phyloP scores from a whole-genome alignment of 805 yeast genomes.

The Lachancea meyersii region DNA sequence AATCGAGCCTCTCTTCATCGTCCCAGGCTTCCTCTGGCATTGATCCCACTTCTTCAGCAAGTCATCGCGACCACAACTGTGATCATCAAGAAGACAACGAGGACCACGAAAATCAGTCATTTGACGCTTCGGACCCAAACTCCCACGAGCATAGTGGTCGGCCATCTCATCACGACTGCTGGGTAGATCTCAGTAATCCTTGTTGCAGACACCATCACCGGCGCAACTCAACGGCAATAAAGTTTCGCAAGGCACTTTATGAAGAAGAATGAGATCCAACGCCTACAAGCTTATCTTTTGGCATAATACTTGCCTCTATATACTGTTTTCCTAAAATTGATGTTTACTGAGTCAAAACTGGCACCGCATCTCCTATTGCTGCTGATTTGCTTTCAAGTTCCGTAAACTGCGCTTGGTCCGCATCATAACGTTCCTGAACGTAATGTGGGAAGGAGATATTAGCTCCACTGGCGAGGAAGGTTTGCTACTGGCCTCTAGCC shows the following conservation, averaged over 20 bases:
- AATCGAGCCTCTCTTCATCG: slow-evolving; percentile 3
- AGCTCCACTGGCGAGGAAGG: slow-evolving; percentile 3
- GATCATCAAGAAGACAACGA: not conserved
- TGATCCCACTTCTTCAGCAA: not conserved
- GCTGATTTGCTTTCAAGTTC: slow-evolving; percentile 3
- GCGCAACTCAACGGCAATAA: slow-evolving; percentile 27
- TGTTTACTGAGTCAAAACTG: not conserved
- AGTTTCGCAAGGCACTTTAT: slow-evolving; percentile 21
- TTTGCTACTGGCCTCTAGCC: slow-evolving; percentile 5
- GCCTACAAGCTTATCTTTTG: not conserved
- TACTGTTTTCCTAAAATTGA: not conserved
- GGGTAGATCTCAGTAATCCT: slow-evolving; percentile 16
- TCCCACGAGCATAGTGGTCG: not conserved
- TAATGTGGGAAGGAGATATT: slow-evolving; percentile 2
- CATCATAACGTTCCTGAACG: slow-evolving; percentile 9
- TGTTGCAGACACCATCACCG: slow-evolving; percentile 32
- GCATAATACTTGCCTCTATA: not conserved
- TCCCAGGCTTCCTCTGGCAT: slow-evolving; percentile 2
- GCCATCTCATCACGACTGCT: slow-evolving; percentile 3
- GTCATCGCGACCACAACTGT: not conserved
- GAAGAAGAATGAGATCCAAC: slow-evolving; percentile 2
- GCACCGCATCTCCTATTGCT: not conserved
- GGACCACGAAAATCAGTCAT: not conserved
- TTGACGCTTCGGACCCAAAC: not conserved
- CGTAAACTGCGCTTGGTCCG: slow-evolving; percentile 10